phyloP scores from a whole-genome alignment of 371 early-diverging fungal genomes.

The Smittium culicis region DNA sequence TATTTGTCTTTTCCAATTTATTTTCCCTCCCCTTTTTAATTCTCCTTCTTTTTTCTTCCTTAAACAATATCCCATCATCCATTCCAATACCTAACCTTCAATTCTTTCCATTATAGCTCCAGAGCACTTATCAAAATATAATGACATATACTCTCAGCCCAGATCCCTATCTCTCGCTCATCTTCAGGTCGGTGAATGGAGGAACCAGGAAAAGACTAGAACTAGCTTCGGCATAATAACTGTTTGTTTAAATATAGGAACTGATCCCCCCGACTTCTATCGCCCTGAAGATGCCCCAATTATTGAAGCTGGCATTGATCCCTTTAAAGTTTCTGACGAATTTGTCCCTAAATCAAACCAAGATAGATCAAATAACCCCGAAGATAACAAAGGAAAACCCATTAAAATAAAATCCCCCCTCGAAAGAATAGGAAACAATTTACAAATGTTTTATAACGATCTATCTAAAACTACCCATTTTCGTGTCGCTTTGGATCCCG shows the following conservation, averaged over 20 bases:
- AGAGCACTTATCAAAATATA: constrained; percentile 15
- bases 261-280: constrained; percentile 87
- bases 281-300: constrained; percentile 79
- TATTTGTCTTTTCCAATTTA: too few species aligned
- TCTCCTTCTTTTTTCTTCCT: too few species aligned
- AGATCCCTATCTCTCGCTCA: constrained; percentile 25
- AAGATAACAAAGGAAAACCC: background rate
- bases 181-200: constrained; percentile 37
- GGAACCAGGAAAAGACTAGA: constrained; percentile 42
- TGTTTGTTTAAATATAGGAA: constrained; percentile 90
- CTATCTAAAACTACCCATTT: constrained; percentile 2
- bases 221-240: constrained; percentile 53
- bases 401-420: constrained; percentile 2
- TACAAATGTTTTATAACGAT: background rate
- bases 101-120: background rate
- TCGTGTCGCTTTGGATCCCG: constrained; percentile 4
- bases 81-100: too few species aligned
- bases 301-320: constrained; percentile 92
- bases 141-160: constrained; percentile 31
- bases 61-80: too few species aligned
- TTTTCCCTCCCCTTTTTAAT: too few species aligned
- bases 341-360: background rate
- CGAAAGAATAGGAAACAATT: constrained; percentile 5
- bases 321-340: constrained; percentile 34
- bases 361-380: background rate